Conservation (phyloP, 768 basidiomycete species). For the Tremella fuciformis region DNA sequence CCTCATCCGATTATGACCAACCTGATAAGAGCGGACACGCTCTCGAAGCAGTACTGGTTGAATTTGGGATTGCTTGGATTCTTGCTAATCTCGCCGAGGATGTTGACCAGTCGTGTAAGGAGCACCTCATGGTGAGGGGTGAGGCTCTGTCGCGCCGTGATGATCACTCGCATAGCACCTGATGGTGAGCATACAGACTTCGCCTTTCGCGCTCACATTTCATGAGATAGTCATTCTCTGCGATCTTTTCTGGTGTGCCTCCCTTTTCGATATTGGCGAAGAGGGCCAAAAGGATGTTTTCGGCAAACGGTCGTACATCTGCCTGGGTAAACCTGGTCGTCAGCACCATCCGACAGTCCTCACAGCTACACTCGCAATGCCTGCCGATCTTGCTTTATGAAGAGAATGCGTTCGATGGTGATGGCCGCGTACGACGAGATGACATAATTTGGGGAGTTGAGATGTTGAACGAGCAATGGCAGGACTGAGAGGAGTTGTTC, state of each 20-base stretch:
- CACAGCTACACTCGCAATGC: slow-evolving; percentile 61
- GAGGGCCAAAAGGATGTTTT: slow-evolving; percentile 63
- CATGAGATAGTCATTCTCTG: slow-evolving; percentile 97
- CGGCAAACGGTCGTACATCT: slow-evolving; percentile 81
- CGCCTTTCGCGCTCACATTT: slow-evolving; percentile 64
- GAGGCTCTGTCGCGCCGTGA: slow-evolving; percentile 78
- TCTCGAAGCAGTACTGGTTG: slow-evolving; percentile 96
- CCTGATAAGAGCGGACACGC: slow-evolving; percentile 89
- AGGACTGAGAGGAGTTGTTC: slow-evolving; percentile 86
- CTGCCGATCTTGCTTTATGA: slow-evolving; percentile 74
- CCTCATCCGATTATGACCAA: slow-evolving; percentile 41
- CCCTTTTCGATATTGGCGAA: slow-evolving; percentile 75
- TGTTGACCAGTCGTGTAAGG: slow-evolving; percentile 71
- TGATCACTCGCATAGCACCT: slow-evolving; percentile 91
- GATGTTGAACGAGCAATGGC: slow-evolving; percentile 77
- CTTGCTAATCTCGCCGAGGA: slow-evolving; percentile 82
- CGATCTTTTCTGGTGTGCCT: slow-evolving; percentile 81
- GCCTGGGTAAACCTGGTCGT: slow-evolving; percentile 72
- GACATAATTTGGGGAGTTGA: slow-evolving; percentile 80
- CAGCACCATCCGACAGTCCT: background rate
- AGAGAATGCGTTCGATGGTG: slow-evolving; percentile 91
- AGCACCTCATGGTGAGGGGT: slow-evolving; percentile 65
- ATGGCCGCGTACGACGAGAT: slow-evolving; percentile 95
- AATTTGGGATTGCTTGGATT: slow-evolving; percentile 98
- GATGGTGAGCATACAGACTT: background rate